Percentiles rank a stretch among this genome's conserved stretches.
These are phyloP conservation scores for Dictyostelium capitatum DNA, from an alignment of 78 protist genomes.

Conservation along the genomic window DNA sequence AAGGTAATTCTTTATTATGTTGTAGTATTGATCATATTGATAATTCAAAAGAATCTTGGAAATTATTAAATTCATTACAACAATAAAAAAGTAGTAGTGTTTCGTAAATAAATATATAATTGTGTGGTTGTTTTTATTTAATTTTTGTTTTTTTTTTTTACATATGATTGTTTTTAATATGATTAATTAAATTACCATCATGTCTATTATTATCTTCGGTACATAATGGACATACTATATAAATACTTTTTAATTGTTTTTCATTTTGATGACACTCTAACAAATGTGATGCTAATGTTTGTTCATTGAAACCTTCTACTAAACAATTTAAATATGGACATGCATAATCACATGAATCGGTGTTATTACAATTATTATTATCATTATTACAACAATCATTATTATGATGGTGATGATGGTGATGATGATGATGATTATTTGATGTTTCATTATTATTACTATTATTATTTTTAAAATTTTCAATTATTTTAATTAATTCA, in stretches of 20 bases:
- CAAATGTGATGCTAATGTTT: not conserved
- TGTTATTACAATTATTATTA: too few species aligned
- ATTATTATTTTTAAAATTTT: too few species aligned
- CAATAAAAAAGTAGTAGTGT: not conserved
- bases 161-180: not conserved
- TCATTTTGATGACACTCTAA: not conserved
- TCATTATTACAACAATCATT: too few species aligned
- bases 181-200: conserved; percentile 1
- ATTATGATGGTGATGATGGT: too few species aligned
- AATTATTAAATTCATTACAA: not conserved
- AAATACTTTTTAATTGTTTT: not conserved
- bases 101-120: too few species aligned
- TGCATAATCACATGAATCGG: not conserved
- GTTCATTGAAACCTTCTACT: not conserved
- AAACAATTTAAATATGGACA: conserved; percentile 23
- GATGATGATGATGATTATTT: too few species aligned
- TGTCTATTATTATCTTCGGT: not conserved
- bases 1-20: not conserved
- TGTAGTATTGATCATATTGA: not conserved
- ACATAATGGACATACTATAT: conserved; percentile 12
- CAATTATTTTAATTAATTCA: too few species aligned
- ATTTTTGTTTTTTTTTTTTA: not conserved
- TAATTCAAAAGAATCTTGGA: not conserved
- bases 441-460: too few species aligned
- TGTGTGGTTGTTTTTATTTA: not conserved